Base-by-base conservation (phyloP, 2,329 filamentous ascomycete genomes). In the Alternaria metachromatica region DNA sequence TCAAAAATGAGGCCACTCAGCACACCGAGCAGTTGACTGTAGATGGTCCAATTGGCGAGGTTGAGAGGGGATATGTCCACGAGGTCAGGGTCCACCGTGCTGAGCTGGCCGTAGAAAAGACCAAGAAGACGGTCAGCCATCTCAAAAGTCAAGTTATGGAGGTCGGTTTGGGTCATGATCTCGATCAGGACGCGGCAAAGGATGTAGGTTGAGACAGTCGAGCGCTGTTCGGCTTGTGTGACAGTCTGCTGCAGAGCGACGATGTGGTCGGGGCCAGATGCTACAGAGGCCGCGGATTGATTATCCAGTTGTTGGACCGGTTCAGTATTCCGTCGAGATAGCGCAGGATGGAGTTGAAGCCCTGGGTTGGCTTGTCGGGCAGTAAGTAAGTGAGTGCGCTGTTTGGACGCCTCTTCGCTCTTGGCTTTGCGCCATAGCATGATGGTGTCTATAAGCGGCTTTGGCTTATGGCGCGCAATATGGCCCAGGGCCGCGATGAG, bases 371-470 rank as follows among this genome's bases (percentile, higher is more conserved):
- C 73, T 67, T 77, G 72, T 41, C 76, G 72, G 20, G 77, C 76
- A 65, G 74, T 76, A 50, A 73, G 75, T 37, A 80, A 63, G 64
- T 75, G 74, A 5, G 70, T 62, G 15, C 77, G 74, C 45, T 77
- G 72, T 28, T 72, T 75, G 48, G 80, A 79, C 26, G 94, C 94
- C 21, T 91, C 89, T 80, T 98, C 95, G 68, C 94, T 97, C 83
- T 98, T 98, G 68, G 89, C 92, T 80, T 97, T 98, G 60, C 96
- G 90, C 96, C 96, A 99, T 30, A 97, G 87, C 93, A 99, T 99
- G 79, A 99, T 94, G 20, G 93, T 94, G 80, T 99, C 96, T 74
- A 99, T 97, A 55, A 99, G 82, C 6, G 94, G 92, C 78, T 97
- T 98, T 6, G 96, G 96, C 76, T 96, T 97, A 70, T 94, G 92